Evolutionary conservation across 1,284 basidiomycete genomes (phyloP).

Genomic region (Sphaerobolus stellatus): DNA sequence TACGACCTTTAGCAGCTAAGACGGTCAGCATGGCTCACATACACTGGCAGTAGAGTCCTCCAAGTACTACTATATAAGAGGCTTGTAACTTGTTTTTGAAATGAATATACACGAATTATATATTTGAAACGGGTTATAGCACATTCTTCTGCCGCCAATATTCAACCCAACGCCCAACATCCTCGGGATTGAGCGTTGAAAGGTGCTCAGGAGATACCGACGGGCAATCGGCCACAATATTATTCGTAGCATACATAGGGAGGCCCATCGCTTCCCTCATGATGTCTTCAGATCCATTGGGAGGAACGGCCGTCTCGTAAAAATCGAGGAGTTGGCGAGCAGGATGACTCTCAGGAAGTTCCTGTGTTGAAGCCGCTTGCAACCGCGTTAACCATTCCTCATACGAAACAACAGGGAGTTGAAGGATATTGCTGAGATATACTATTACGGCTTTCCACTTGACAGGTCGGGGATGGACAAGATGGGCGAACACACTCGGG

Average conservation of each 20-base stretch:
- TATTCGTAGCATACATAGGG: background rate
- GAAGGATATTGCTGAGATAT: constrained; percentile 21
- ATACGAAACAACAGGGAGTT: constrained; percentile 24
- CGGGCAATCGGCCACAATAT: background rate
- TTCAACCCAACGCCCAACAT: background rate
- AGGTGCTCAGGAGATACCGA: background rate
- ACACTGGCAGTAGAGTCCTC: no score
- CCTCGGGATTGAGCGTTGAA: background rate
- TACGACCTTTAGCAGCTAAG: no score
- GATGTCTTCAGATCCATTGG: background rate
- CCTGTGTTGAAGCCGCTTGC: constrained; percentile 1
- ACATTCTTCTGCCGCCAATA: no score
- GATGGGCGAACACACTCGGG: constrained; percentile 16
- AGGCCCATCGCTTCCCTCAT: background rate
- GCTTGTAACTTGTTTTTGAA: no score
- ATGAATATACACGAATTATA: no score
- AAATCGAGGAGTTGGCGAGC: constrained; percentile 32
- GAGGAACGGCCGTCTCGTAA: constrained; percentile 17
- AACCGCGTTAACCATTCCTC: constrained; percentile 27
- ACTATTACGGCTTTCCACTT: constrained; percentile 22
- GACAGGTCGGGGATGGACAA: constrained; percentile 29
- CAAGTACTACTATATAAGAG: no score
- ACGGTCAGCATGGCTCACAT: no score
- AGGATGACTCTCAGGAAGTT: constrained; percentile 16
- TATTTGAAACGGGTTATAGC: no score